Base-by-base conservation (phyloP, 2,329 filamentous ascomycete species). In the Macroventuria anomochaeta region DNA sequence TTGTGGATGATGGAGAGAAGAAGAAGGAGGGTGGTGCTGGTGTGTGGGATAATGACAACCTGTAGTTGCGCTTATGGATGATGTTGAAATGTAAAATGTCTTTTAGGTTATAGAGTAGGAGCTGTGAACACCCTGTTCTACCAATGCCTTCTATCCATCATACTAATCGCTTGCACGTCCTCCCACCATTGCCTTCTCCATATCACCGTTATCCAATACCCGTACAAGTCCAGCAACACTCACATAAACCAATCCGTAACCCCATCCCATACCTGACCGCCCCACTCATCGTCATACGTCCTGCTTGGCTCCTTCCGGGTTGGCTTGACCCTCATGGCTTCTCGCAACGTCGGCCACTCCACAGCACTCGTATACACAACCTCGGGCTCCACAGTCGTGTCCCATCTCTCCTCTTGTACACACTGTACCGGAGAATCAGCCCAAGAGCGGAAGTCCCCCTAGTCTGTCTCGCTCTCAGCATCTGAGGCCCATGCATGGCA, bases 1-100 rank as follows among this genome's bases (percentile, higher is more conserved):
- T 47, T 13, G 69, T 74, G 1, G 71, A 70, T 11, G 64, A 59
- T 17, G 53, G 55, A 8, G 63, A 62, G 0, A 73, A 73, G 55
- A 67, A 53, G 2, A 71, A 72, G 41, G 59, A 64, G 5, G 44
- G 44, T 6, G 51, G 51, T 15, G 44, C 44, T 6, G 51, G 51
- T 4, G 51, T 54, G 28, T 54, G 51, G 51, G 51, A 49, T 21
- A 32, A 54, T 29, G 40, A 54, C 18, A 48, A 44, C 11, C 6
- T 54, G 21, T 54, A 37, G 26, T 10, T 11, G 21, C 7, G 8
- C 8, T 15, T 3, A 18, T 7, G 13, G 7, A 28, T 8, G 11
- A 7, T 12, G 21, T 34, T 34, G 20, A 26, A 18, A 26, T 32
- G 18, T 32, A 28, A 2, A 3, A 7, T 8, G n/a, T 13, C 25